Percentiles rank a stretch among this genome's conserved stretches.
phyloP scores from a whole-genome alignment of 495 filamentous ascomycete genomes.

The Lichenothelia convexa region DNA sequence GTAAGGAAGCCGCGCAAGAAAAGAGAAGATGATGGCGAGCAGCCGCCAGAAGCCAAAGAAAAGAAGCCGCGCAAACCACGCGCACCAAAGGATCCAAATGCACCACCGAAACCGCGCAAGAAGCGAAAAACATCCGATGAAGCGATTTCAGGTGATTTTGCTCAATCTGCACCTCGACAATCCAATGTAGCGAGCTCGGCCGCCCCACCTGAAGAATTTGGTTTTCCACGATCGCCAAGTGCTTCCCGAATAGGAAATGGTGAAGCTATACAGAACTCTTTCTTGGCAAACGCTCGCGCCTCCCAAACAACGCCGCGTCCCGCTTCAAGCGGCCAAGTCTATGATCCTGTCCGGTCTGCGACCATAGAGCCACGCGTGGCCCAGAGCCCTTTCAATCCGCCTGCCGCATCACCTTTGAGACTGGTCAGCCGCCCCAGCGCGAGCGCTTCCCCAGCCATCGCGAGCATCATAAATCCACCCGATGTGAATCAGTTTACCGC shows the following conservation, averaged over 20 bases:
- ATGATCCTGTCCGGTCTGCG: constrained; percentile 68
- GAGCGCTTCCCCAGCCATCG: constrained; percentile 75
- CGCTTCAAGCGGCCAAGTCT: constrained; percentile 56
- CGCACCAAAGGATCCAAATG: constrained; percentile 38
- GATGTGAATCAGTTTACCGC: constrained; percentile 7
- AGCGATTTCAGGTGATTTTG: constrained; percentile 12
- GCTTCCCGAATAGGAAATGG: too few species aligned
- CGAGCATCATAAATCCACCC: constrained; percentile 72
- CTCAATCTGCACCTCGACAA: constrained; percentile 2
- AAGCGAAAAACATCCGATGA: constrained; percentile 22
- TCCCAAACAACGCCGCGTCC: constrained; percentile 25
- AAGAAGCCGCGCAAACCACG: constrained; percentile 34
- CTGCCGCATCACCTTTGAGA: too few species aligned
- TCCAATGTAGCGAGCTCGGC: too few species aligned
- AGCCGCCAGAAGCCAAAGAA: constrained; percentile 23
- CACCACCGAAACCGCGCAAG: constrained; percentile 32
- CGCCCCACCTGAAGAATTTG: too few species aligned
- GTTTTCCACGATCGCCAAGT: too few species aligned
- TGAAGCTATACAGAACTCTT: constrained; percentile 18
- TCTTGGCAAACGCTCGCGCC: constrained; percentile 13
- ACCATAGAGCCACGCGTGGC: constrained; percentile 32
- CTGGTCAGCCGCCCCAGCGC: too few species aligned
- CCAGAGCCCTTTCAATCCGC: constrained; percentile 21
- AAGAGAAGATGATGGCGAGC: constrained; percentile 12
- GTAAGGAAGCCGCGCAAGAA: constrained; percentile 10